A percentile compares a stretch with the other conserved stretches of the same genome.
These are phyloP conservation scores for Nelumbo lutea DNA, from an alignment of 164 flowering plant species.

Conservation along the genomic window DNA sequence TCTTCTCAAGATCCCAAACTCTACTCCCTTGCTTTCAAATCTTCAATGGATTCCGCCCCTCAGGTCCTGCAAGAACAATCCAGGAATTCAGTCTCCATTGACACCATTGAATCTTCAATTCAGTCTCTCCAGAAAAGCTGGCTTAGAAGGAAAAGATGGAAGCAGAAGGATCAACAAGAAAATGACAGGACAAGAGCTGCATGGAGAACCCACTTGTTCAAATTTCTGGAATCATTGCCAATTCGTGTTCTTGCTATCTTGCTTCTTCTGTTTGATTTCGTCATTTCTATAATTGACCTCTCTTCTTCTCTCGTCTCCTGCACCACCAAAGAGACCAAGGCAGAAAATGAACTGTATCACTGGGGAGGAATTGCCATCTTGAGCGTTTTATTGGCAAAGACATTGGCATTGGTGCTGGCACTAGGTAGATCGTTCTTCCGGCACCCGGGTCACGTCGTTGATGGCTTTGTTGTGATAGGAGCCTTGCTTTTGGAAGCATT, in stretches of 20 bases:
- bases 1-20: neutral
- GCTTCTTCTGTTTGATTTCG: constrained; percentile 43
- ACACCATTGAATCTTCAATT: constrained; percentile 30
- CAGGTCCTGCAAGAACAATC: constrained; percentile 9
- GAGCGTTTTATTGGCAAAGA: too few species aligned
- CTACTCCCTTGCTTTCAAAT: neutral
- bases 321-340: neutral
- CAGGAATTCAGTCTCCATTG: constrained; percentile 11
- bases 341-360: constrained; percentile 26
- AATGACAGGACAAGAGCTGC: constrained; percentile 21
- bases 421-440: constrained; percentile 35
- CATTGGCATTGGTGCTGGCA: constrained; percentile 29
- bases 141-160: constrained; percentile 34
- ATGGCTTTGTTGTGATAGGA: constrained; percentile 37
- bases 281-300: constrained; percentile 45
- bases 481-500: constrained; percentile 45
- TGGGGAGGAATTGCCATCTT: constrained; percentile 52
- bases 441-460: constrained; percentile 48
- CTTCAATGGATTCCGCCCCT: constrained; percentile 17
- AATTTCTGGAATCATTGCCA: constrained; percentile 45
- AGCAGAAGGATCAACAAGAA: constrained; percentile 1
- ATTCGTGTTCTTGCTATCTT: constrained; percentile 24
- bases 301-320: constrained; percentile 44
- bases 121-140: constrained; percentile 31
- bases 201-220: constrained; percentile 40